Evolutionary conservation across 371 early-diverging fungal species (phyloP).

Genomic region (Lichtheimia hyalospora): DNA sequence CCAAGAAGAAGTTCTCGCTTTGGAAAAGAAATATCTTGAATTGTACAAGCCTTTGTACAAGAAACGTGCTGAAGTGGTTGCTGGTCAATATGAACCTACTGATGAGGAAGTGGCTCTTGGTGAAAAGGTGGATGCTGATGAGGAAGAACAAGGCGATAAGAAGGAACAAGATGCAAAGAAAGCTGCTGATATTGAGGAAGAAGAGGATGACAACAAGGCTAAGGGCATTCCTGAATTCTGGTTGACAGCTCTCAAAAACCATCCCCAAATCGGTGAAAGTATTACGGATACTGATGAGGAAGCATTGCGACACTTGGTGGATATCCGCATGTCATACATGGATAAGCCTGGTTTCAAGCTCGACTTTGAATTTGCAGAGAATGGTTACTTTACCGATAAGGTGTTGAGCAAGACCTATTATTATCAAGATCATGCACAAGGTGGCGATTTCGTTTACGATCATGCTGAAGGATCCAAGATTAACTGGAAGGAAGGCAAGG

Average conservation of each 20-base stretch:
- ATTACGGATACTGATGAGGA: conserved; percentile 91
- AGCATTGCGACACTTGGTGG: conserved; percentile 78
- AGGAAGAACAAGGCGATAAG: conserved; percentile 60
- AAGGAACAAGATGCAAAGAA: conserved; percentile 29
- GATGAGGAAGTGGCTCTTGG: conserved; percentile 77
- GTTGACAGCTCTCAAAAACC: conserved; percentile 88
- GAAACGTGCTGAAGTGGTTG: conserved; percentile 77
- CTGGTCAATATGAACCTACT: conserved; percentile 84
- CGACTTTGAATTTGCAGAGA: conserved; percentile 86
- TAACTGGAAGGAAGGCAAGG: conserved; percentile 95
- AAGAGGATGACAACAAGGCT: conserved; percentile 11
- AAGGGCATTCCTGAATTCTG: conserved; percentile 84
- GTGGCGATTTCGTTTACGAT: conserved; percentile 85
- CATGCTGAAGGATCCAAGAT: conserved; percentile 88
- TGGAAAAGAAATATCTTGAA: conserved; percentile 93
- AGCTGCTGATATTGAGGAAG: conserved; percentile 31
- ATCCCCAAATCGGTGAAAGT: conserved; percentile 73
- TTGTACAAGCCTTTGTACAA: conserved; percentile 86
- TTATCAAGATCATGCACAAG: conserved; percentile 72
- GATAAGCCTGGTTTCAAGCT: conserved; percentile 91
- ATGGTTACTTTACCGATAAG: conserved; percentile 87
- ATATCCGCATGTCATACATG: conserved; percentile 84
- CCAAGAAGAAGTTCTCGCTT: conserved; percentile 85
- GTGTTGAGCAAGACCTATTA: conserved; percentile 90
- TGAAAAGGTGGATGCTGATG: conserved; percentile 61